Conservation (phyloP, 495 filamentous ascomycete species). For the Parathielavia hyrcaniae region DNA sequence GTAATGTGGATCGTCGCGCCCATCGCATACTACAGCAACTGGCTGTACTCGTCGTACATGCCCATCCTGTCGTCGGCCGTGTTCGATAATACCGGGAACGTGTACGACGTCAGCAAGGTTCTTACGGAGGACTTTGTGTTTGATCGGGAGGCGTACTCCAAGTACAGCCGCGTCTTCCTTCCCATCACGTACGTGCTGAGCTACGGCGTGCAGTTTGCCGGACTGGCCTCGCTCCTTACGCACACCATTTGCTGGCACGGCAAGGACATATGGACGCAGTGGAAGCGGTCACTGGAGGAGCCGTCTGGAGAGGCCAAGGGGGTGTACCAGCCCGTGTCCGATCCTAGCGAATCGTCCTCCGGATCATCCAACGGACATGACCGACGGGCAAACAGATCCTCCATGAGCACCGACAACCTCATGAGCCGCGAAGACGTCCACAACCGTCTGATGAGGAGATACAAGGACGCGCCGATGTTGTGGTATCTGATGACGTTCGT, state of each 20-base stretch:
- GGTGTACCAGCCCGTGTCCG: constrained; percentile 41
- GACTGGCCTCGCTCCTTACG: constrained; percentile 62
- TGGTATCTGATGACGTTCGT: constrained; percentile 71
- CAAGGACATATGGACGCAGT: constrained; percentile 65
- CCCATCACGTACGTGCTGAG: constrained; percentile 78
- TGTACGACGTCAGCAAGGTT: constrained; percentile 70
- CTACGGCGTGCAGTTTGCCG: constrained; percentile 76
- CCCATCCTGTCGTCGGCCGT: constrained; percentile 69
- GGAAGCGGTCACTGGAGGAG: constrained; percentile 50
- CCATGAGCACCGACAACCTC: constrained; percentile 48
- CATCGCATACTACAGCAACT: constrained; percentile 71
- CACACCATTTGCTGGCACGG: constrained; percentile 71
- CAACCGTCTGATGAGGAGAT: constrained; percentile 66
- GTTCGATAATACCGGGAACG: constrained; percentile 72
- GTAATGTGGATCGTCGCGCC: constrained; percentile 90
- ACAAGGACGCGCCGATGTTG: constrained; percentile 65
- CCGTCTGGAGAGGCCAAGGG: constrained; percentile 39
- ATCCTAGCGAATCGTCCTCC: constrained; percentile 18
- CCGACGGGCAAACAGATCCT: constrained; percentile 27
- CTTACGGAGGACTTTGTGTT: constrained; percentile 66
- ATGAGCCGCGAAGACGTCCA: constrained; percentile 68
- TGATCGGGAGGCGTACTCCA: constrained; percentile 61
- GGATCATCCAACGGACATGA: constrained; percentile 9
- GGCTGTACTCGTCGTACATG: constrained; percentile 72
- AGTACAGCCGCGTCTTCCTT: constrained; percentile 73